phyloP scores from a whole-genome alignment of 169 alveolate genomes.

The Cryptosporidium xiaoi region DNA sequence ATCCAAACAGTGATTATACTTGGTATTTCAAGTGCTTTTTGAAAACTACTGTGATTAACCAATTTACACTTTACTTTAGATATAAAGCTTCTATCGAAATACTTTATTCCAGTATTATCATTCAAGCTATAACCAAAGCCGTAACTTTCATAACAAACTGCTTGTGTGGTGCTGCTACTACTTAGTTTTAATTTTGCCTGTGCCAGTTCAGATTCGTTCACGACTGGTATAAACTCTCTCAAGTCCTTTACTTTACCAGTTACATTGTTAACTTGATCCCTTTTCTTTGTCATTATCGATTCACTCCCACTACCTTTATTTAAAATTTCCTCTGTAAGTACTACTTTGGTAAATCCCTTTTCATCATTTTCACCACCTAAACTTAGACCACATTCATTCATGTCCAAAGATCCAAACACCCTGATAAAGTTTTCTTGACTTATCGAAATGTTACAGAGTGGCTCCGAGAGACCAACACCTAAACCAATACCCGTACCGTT shows the following conservation, averaged over 20 bases:
- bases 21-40: constrained; percentile 43
- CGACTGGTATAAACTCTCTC: constrained; percentile 7
- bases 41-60: constrained; percentile 27
- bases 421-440: constrained; percentile 32
- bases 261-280: not conserved
- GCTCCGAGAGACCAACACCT: not conserved
- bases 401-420: constrained; percentile 2
- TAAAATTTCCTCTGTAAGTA: too few relatives aligned
- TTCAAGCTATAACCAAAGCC: not conserved
- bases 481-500: too few relatives aligned
- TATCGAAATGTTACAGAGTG: constrained; percentile 8
- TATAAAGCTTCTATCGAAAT: constrained; percentile 18
- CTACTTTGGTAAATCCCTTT: too few relatives aligned
- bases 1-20: constrained; percentile 31
- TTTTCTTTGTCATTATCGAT: too few relatives aligned
- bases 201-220: constrained; percentile 16
- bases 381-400: not conserved
- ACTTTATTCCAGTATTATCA: constrained; percentile 2
- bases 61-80: constrained; percentile 52
- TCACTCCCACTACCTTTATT: too few relatives aligned
- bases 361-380: too few relatives aligned
- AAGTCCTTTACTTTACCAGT: not conserved
- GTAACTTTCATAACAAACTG: not conserved
- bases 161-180: not conserved
- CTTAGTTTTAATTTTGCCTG: constrained; percentile 26